Evolutionary conservation across 225 moss, liverwort and hornwort genomes (phyloP), one percentile per base, ranked within the genome.

Genomic region (Marchantia polymorpha): DNA sequence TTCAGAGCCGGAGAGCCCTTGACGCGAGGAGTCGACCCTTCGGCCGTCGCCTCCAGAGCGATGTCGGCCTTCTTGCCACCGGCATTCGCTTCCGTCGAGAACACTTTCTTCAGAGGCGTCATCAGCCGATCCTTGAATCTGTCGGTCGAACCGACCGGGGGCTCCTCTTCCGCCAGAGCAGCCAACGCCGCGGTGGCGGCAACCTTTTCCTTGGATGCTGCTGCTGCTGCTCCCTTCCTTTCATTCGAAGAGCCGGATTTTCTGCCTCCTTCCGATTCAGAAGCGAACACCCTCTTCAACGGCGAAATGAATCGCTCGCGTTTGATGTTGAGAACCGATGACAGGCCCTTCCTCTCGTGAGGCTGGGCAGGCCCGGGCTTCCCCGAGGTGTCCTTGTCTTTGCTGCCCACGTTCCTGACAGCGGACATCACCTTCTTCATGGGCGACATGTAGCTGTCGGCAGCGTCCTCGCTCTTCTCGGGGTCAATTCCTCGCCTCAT

Each of bases 21-120:
- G 15, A 9, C 12, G n/a, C 9, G 7, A 3, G 12, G 23, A 10
- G 52, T 0, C 22, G 31, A 65, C 16, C 8, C 52, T 4, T 25
- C 26, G 6, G 12, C 25, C 12, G 31, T 25, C 0, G 7, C 6
- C 4, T 61, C 61, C 31, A 16, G 27, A 29, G 20, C 26, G 12
- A 16, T 63, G 13, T 80, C 85, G 14, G 30, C 73, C 72, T 80
- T 83, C 71, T 68, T 81, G 29, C 76, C 48, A 31, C 54, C 71
- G 47, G 26, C 56, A 73, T 67, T 79, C 22, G 72, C 49, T 25
- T 83, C 86, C 9, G 67, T 73, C 12, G 86, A 83, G 46, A 86
- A 80, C 52, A 83, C 86, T 78, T 80, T 77, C 75, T 80, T 82
- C 50, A 85, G 50, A 12, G 85, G 85, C 1, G 82, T 76, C 47